Evolutionary conservation across 2,329 filamentous ascomycete genomes (phyloP).

Genomic region (Alternaria solani): DNA sequence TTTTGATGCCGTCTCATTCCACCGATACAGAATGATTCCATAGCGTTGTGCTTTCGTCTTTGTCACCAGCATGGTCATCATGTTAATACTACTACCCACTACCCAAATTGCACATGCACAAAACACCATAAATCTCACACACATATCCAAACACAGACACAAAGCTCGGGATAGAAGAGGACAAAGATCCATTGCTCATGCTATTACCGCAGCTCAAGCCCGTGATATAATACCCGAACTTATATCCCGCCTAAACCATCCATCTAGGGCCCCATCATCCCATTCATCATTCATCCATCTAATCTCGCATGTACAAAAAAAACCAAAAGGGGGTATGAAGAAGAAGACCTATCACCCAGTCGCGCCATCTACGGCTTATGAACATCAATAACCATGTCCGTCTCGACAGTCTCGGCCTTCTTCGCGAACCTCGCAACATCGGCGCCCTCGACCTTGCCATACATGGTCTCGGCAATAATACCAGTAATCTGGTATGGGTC

Average conservation of each 20-base stretch:
- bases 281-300: neutral
- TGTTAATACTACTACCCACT: no score
- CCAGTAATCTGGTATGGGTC: constrained; percentile 86
- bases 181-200: constrained; percentile 1
- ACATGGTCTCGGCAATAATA: constrained; percentile 77
- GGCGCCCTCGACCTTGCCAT: constrained; percentile 59
- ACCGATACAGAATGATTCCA: no score
- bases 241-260: neutral
- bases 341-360: no score
- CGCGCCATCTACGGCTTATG: constrained; percentile 36
- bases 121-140: no score
- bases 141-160: no score
- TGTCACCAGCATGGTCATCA: no score
- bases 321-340: no score
- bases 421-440: constrained; percentile 54
- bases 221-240: neutral
- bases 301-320: neutral
- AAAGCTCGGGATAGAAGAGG: no score
- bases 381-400: constrained; percentile 45
- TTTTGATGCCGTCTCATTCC: no score
- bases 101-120: no score
- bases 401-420: constrained; percentile 45
- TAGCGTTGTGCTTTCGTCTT: no score
- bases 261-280: neutral
- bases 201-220: neutral